Conservation (phyloP, 2,329 filamentous ascomycete genomes). For the Talaromyces sp. region DNA sequence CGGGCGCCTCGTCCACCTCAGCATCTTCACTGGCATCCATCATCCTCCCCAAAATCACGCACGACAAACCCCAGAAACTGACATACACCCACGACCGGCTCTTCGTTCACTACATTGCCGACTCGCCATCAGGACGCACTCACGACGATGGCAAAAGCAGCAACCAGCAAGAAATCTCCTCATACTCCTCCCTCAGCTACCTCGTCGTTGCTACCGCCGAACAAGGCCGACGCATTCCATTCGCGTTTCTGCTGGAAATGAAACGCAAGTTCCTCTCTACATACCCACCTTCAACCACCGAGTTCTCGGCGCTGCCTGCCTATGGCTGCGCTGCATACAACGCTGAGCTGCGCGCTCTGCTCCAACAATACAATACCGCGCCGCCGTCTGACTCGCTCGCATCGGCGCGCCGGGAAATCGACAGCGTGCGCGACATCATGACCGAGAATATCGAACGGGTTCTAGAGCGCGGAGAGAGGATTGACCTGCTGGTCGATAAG, state of each 20-base stretch:
- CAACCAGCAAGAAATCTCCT: conserved; percentile 41
- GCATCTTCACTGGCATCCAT: conserved; percentile 85
- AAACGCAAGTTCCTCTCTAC: conserved; percentile 77
- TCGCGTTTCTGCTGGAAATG: conserved; percentile 86
- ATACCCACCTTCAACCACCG: conserved; percentile 60
- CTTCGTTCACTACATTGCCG: conserved; percentile 93
- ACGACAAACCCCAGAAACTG: conserved; percentile 74
- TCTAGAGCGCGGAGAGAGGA: conserved; percentile 83
- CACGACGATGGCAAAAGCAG: conserved; percentile 12
- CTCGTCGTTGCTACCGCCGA: conserved; percentile 78
- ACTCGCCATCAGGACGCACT: conserved; percentile 63
- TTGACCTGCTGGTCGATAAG: conserved; percentile 93
- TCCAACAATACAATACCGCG: conserved; percentile 79
- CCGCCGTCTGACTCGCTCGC: conserved; percentile 73
- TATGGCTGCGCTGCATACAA: conserved; percentile 93
- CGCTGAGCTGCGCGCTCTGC: conserved; percentile 65
- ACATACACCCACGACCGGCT: conserved; percentile 89
- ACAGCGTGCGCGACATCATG: conserved; percentile 89
- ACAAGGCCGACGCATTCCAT: conserved; percentile 81
- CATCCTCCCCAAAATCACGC: conserved; percentile 91
- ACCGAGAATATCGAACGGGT: conserved; percentile 90
- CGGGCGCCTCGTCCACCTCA: conserved; percentile 74
- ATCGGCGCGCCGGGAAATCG: conserved; percentile 83
- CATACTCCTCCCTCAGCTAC: conserved; percentile 80
- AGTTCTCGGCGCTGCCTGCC: conserved; percentile 73